Base-by-base conservation (phyloP, 768 basidiomycete genomes). In the Phaeotremella skinneri region DNA sequence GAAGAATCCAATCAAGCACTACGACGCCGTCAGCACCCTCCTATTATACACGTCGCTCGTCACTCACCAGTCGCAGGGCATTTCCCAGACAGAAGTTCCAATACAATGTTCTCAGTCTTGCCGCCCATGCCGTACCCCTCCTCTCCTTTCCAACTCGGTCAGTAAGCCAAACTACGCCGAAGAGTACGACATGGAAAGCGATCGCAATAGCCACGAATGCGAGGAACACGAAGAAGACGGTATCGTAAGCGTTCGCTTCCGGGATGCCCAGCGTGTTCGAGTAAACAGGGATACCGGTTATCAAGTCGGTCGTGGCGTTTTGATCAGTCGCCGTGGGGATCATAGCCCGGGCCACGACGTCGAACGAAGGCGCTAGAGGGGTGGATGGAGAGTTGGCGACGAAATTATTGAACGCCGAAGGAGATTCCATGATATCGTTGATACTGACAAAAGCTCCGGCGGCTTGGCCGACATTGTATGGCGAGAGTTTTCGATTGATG, bases 181-280 rank as follows among this genome's bases (percentile, higher is more conserved):
- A 87, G 17, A 82, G 81, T 20, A 88, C 45, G 3, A 73, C 80
- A 53, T 89, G 80, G 3, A 83, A 62, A 0, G 74, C 82, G 14
- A 83, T 43, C 16, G 83, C 78, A 61, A 90, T 82, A 16, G 84
- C 86, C 57, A 86, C 76, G 32, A 89, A 71, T 53, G 90, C 84
- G 66, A 97, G 81, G 9, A 81, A 80, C 48, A 83, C 80, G 43
- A 93, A 78, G 76, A 96, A 93, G n/a, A 86, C 79, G 3, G 90
- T 92, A 83, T 89, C 88, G 79, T 90, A 96, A 5, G 87, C 87
- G 78, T 96, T 93, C 55, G 87, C 87, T 0, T 86, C 87, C 9
- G 88, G 85, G 58, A 97, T 87, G 54, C 85, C 83, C 25, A 89
- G 76, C 14, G 84, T 83, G 69, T 87, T 91, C 61, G 85, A 85